Evolutionary conservation across 2,329 filamentous ascomycete species (phyloP), one percentile per base, ranked within the genome.

Genomic region (Cadophora luteo-olivacea): DNA sequence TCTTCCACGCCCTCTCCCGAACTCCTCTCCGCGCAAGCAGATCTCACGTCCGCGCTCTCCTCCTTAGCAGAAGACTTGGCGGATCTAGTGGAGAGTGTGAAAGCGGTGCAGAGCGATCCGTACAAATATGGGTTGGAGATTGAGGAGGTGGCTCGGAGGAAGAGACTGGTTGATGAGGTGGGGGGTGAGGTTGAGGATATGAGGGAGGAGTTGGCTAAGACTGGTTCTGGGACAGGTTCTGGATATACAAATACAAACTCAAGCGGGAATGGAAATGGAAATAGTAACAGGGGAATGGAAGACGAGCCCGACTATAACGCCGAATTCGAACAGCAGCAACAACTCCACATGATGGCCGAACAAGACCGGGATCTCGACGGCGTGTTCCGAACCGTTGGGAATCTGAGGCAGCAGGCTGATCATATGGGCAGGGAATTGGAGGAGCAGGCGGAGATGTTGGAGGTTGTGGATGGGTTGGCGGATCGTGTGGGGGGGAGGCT

Each of bases 401-500:
- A 94, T 78, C 81, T 99, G 77, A 85, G 95, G 66, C 86, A 91
- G 77, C 96, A 98, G 84, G 97, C 96, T 1, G 91, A 97, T 80
- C 92, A 94, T 75, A 99, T 99, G 95, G 95, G 96, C 1, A 85
- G 95, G 67, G 96, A 99, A 83, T 84, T 99, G 57, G 97, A 97
- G 81, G 96, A 99, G 82, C 96, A 99, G 84, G 87, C 86, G 25
- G 92, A 94, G 79, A 91, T 98, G 87, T 84, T 99, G 67, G 90
- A 96, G 71, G 90, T 92, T 64, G 91, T 97, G 51, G 95, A 98
- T 80, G 87, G 85, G 36, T 84, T 97, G 67, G 93, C 93, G 4
- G 94, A 98, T 79, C 86, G 95, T 41, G 94, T 99, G 0, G 92
- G 93, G 16, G 92, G 93, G 0, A 90, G 96, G 78, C 81, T 99